A percentile compares a stretch with the other conserved stretches of the same genome.
These are phyloP conservation scores for Tetrapisispora pingtungensis DNA, from an alignment of 805 yeast genomes.

Conservation along the genomic window DNA sequence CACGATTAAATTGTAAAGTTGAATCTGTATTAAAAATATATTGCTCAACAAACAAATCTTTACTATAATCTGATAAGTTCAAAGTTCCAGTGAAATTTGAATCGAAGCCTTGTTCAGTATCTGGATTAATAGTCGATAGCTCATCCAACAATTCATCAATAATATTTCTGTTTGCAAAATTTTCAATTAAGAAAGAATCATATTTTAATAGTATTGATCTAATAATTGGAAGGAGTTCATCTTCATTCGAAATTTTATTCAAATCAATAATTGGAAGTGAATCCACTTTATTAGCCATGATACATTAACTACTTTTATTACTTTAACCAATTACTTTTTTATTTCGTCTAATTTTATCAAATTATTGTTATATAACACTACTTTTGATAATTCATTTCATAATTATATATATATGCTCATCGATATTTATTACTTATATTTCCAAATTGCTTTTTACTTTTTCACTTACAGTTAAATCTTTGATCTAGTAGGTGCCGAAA, in stretches of 20 bases:
- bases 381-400: too few species aligned
- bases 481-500: too few species aligned
- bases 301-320: too few species aligned
- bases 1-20: slow-evolving; percentile 11
- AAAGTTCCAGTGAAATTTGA: slow-evolving; percentile 22
- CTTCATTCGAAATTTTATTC: slow-evolving; percentile 18
- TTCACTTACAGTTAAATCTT: too few species aligned
- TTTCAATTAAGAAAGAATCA: slow-evolving; percentile 24
- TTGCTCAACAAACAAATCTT: slow-evolving; percentile 17
- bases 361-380: too few species aligned
- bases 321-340: too few species aligned
- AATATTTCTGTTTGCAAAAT: slow-evolving; percentile 21
- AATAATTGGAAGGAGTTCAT: slow-evolving; percentile 17
- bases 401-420: too few species aligned
- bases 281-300: background rate
- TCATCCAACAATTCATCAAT: slow-evolving; percentile 10
- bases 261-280: slow-evolving; percentile 21
- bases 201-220: slow-evolving; percentile 12
- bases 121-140: slow-evolving; percentile 7
- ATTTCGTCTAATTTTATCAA: too few species aligned
- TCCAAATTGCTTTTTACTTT: too few species aligned
- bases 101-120: slow-evolving; percentile 16
- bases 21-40: slow-evolving; percentile 18
- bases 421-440: too few species aligned
- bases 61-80: background rate